Evolutionary conservation across 2,329 filamentous ascomycete species (phyloP), one percentile per base, ranked within the genome.

Genomic region (Colletotrichum sp.): DNA sequence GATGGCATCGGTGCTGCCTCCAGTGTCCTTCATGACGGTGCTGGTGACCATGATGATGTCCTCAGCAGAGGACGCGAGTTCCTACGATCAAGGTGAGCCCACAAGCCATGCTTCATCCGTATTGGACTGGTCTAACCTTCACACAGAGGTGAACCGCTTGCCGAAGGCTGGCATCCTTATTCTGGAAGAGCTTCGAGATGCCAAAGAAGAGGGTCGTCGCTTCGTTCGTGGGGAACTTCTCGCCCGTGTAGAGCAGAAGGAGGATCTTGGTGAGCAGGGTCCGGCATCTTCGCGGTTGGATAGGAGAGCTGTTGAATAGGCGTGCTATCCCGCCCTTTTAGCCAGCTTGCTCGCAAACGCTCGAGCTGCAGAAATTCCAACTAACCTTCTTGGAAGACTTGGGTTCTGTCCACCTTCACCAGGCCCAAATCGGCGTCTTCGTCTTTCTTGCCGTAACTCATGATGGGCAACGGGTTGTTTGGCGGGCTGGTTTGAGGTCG

Each of bases 31-130:
- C 97, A 98, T 99, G 79, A 99, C 98, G 79, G 96, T 98, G 86
- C 95, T 98, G 21, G 97, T 99, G 76, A 98, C 97, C 97, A 99
- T 98, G 83, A 99, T 99, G 77, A 98, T 97, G 89, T 99, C 97
- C 87, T 98, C 95, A 73, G 97, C 97, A 29, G 95, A 98, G 84
- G 93, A 92, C 78, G 96, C 95, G 81, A 99, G 90, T 90, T 99
- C 97, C 63, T 66, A 16, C 55, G 27, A 31, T 58, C 55, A 58
- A 29, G 55, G 21, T 31, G 18, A 58, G 24, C 29, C 27, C 55
- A 61, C 33, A 61, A 16, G 18, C 33, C 58, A 21, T 61, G n/a
- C n/a, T n/a, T 34, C n/a, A 61, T 61, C 13, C 58, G 7, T 61
- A n/a, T 29, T 61, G n/a, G 31, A 34, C 31, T 63, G 34, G 27